Conservation (phyloP, 108 stramenopile species). For the Cyclostephanos tholiformis region DNA sequence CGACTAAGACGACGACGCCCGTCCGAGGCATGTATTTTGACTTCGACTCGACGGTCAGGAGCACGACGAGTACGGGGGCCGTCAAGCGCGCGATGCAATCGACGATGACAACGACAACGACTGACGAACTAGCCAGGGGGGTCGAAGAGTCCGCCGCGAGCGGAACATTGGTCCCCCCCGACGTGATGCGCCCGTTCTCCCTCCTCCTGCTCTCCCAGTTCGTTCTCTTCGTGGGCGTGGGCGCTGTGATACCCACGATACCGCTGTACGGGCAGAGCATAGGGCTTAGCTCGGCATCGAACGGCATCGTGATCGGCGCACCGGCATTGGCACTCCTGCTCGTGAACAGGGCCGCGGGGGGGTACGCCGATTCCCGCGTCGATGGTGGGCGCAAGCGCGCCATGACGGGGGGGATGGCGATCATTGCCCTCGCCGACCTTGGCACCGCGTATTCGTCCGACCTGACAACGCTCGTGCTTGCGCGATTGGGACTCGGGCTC, state of each 20-base stretch:
- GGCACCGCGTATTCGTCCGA: constrained; percentile 59
- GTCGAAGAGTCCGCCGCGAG: background rate
- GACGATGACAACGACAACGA: background rate
- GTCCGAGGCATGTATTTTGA: background rate
- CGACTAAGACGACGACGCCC: background rate
- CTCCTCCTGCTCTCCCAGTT: constrained; percentile 72
- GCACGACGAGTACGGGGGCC: constrained; percentile 38
- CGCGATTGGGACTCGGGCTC: constrained; percentile 65
- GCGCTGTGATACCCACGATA: constrained; percentile 76
- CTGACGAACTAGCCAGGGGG: too few species aligned
- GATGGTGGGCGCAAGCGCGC: constrained; percentile 59
- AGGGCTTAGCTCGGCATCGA: constrained; percentile 64
- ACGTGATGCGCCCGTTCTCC: constrained; percentile 50
- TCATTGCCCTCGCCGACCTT: constrained; percentile 64
- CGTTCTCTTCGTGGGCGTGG: constrained; percentile 76
- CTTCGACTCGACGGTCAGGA: constrained; percentile 21
- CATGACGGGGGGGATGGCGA: constrained; percentile 76
- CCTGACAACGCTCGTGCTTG: constrained; percentile 50
- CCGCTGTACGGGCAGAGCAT: constrained; percentile 78
- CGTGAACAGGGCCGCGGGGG: constrained; percentile 47
- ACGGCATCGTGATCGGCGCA: constrained; percentile 76
- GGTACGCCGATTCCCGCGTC: constrained; percentile 50
- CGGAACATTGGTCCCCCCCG: constrained; percentile 7
- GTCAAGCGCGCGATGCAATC: constrained; percentile 1
- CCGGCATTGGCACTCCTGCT: constrained; percentile 72